These are phyloP conservation scores for Benincasa hispida DNA, from an alignment of 306 rosid species.

Conservation along the genomic window DNA sequence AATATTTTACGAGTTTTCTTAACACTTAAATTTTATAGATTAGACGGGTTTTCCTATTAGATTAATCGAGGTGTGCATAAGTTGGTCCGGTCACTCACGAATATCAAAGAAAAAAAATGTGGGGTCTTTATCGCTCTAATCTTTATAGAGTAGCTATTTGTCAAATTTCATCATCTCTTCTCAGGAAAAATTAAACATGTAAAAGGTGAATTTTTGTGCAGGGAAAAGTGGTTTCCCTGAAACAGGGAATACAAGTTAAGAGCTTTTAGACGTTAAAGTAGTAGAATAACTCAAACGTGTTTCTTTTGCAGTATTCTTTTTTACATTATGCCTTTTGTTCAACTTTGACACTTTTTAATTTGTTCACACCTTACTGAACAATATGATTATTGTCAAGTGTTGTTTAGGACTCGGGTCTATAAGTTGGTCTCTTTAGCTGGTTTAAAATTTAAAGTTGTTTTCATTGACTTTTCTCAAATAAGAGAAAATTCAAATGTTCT, in stretches of 20 bases:
- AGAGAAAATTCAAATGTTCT: not conserved
- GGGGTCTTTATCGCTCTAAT: no score
- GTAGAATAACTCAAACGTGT: not conserved
- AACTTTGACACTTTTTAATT: not conserved
- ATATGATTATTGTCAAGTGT: not conserved
- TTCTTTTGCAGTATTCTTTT: not conserved
- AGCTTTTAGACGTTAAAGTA: not conserved
- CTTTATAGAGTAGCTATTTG: not conserved
- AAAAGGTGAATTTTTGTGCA: not conserved
- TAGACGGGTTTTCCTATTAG: no score
- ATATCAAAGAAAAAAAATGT: no score
- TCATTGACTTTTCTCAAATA: not conserved
- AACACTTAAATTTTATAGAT: no score
- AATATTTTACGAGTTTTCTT: no score
- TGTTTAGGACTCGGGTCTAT: not conserved
- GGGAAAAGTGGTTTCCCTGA: not conserved
- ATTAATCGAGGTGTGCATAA: no score
- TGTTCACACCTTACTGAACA: conserved; percentile 1
- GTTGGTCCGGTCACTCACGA: no score
- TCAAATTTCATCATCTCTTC: not conserved
- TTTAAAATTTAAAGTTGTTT: not conserved
- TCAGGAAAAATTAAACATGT: not conserved
- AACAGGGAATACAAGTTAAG: not conserved
- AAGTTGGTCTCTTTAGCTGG: not conserved
- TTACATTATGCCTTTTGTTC: not conserved